These are phyloP conservation scores for Scorias spongiosa DNA, from an alignment of 2,329 filamentous ascomycete species.

Conservation along the genomic window DNA sequence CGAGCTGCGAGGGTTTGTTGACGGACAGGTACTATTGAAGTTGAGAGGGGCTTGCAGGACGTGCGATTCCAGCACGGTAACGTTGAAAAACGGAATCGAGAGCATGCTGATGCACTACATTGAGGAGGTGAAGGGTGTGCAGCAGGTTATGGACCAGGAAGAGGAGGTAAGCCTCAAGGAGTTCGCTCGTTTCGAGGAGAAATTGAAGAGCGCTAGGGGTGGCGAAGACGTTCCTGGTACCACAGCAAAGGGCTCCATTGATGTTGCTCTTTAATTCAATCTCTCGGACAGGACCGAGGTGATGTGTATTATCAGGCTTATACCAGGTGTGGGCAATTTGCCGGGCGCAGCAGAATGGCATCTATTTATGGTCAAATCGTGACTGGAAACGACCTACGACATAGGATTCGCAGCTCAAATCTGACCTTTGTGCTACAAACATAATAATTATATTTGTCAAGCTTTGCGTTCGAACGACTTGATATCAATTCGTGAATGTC, in stretches of 20 bases:
- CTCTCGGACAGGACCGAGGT: background rate
- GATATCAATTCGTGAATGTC: too few species aligned
- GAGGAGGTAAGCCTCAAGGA: slow-evolving; percentile 77
- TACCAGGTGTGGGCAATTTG: too few species aligned
- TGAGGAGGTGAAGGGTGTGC: slow-evolving; percentile 85
- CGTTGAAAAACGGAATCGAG: slow-evolving; percentile 94
- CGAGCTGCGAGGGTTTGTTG: slow-evolving; percentile 70
- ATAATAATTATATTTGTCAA: too few species aligned
- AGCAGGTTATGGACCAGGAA: slow-evolving; percentile 80
- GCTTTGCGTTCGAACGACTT: too few species aligned
- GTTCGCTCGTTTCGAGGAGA: slow-evolving; percentile 93
- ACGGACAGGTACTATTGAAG: slow-evolving; percentile 57
- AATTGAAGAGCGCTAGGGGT: slow-evolving; percentile 45
- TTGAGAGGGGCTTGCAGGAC: slow-evolving; percentile 85
- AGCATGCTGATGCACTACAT: slow-evolving; percentile 87
- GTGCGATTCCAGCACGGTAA: slow-evolving; percentile 93
- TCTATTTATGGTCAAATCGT: too few species aligned
- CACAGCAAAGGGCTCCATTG: slow-evolving; percentile 36
- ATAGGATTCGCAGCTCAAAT: too few species aligned
- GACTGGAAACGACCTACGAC: too few species aligned
- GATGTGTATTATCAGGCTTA: too few species aligned
- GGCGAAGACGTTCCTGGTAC: slow-evolving; percentile 34
- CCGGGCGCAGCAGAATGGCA: too few species aligned
- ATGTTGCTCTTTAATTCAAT: slow-evolving; percentile 22
- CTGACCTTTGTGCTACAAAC: too few species aligned